Evolutionary conservation across 116 monocot species (phyloP).

Genomic region (Cymodocea nodosa): DNA sequence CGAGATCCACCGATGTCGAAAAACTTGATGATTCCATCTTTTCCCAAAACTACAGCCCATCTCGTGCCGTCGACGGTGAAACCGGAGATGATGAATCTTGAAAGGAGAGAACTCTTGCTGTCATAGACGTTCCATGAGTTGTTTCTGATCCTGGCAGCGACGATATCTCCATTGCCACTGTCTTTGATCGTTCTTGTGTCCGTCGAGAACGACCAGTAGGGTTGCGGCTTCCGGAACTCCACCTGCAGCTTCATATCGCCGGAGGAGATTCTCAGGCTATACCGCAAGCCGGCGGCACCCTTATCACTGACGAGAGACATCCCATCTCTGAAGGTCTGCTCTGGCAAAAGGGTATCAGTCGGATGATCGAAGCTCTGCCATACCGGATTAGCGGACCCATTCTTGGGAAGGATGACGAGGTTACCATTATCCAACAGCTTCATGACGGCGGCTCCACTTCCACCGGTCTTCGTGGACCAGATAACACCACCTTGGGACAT

Average conservation of each 20-base stretch:
- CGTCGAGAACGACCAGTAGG: slow-evolving; percentile 42
- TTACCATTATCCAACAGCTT: slow-evolving; percentile 19
- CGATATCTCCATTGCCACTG: slow-evolving; percentile 7
- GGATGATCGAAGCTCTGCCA: slow-evolving; percentile 36
- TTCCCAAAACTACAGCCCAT: slow-evolving; percentile 20
- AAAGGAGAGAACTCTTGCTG: slow-evolving; percentile 15
- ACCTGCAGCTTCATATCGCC: slow-evolving; percentile 19
- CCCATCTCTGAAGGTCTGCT: slow-evolving; percentile 11
- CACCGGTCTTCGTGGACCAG: slow-evolving; percentile 22
- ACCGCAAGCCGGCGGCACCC: background rate
- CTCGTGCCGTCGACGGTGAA: slow-evolving; percentile 6
- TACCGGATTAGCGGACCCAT: background rate
- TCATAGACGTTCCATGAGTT: slow-evolving; percentile 64
- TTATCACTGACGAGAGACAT: slow-evolving; percentile 12
- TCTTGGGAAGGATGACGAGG: slow-evolving; percentile 8
- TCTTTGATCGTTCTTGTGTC: slow-evolving; percentile 27
- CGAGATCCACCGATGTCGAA: slow-evolving; percentile 3
- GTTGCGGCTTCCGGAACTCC: slow-evolving; percentile 14
- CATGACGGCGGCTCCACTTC: slow-evolving; percentile 10
- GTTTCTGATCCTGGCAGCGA: slow-evolving; percentile 23
- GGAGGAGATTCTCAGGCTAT: slow-evolving; percentile 6
- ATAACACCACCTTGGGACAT: slow-evolving; percentile 2
- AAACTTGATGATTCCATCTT: slow-evolving; percentile 38
- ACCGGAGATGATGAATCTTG: slow-evolving; percentile 16
- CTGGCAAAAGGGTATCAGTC: slow-evolving; percentile 21